Percentiles rank a stretch among this genome's conserved stretches.
phyloP scores from a whole-genome alignment of 129 eudicot species.

The Lactuca sativa region DNA sequence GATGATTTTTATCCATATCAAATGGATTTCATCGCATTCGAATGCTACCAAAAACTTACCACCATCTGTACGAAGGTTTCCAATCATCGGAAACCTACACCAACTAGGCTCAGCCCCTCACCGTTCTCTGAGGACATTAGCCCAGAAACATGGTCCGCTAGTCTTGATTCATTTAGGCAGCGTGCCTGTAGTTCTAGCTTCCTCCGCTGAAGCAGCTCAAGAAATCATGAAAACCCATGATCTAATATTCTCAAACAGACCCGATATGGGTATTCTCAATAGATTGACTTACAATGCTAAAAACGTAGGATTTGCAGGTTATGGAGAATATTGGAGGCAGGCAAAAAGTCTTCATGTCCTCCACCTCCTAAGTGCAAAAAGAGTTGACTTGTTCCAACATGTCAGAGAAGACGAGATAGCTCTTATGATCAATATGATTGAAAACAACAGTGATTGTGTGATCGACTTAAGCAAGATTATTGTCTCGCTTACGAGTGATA shows the following conservation, averaged over 20 bases:
- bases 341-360: constrained; percentile 14
- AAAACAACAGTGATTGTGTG: not conserved
- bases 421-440: constrained; percentile 20
- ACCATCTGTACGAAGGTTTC: constrained; percentile 37
- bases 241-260: constrained; percentile 26
- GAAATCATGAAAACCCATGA: constrained; percentile 47
- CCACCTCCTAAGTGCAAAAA: constrained; percentile 22
- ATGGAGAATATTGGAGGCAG: constrained; percentile 37
- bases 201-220: constrained; percentile 32
- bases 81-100: constrained; percentile 41
- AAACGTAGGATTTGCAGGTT: constrained; percentile 23
- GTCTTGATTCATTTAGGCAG: constrained; percentile 36
- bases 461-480: constrained; percentile 26
- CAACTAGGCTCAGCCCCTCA: constrained; percentile 36
- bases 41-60: constrained; percentile 27
- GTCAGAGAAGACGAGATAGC: constrained; percentile 27
- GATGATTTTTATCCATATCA: constrained; percentile 23
- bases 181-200: constrained; percentile 26
- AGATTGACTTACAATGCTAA: constrained; percentile 9
- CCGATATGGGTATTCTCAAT: not conserved
- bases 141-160: constrained; percentile 29
- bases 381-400: constrained; percentile 11
- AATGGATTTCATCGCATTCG: constrained; percentile 22
- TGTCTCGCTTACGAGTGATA: constrained; percentile 8
- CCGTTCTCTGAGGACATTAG: constrained; percentile 32